Evolutionary conservation across 257 asterid species (phyloP).

Genomic region (Schizonepeta tenuifolia): DNA sequence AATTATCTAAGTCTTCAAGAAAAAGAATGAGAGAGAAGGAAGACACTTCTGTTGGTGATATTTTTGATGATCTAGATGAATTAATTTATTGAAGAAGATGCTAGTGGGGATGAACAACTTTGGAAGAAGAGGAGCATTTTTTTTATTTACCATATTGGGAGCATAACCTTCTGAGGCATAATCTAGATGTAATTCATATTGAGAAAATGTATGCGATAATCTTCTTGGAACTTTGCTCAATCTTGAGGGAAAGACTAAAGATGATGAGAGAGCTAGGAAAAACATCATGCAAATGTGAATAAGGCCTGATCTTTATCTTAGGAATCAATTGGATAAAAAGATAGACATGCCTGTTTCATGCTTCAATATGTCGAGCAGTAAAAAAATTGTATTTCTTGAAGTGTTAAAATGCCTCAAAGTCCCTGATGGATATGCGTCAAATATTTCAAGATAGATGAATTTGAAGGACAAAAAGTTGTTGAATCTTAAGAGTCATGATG

Average conservation of each 20-base stretch:
- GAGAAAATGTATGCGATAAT: background rate
- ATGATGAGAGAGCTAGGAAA: background rate
- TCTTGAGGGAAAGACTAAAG: background rate
- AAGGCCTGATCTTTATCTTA: background rate
- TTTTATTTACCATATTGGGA: background rate
- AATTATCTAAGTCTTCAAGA: background rate
- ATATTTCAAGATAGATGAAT: background rate
- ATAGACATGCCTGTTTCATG: background rate
- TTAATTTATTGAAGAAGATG: too few species aligned
- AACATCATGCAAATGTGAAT: background rate
- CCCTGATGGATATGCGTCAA: background rate
- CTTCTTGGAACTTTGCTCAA: background rate
- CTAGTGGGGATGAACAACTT: background rate
- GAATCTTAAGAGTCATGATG: background rate
- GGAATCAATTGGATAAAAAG: background rate
- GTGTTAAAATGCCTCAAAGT: background rate
- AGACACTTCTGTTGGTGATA: background rate
- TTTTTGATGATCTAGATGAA: too few species aligned
- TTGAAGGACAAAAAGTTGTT: background rate
- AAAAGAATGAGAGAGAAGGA: background rate
- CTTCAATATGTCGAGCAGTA: background rate
- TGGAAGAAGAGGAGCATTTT: too few species aligned
- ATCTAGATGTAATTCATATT: background rate
- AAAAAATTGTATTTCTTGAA: background rate
- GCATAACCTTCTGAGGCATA: background rate